A percentile compares a stretch with the other conserved stretches of the same genome.
These are phyloP conservation scores for Prototheca cutis DNA, from an alignment of 163 green algal genomes.

Conservation along the genomic window DNA sequence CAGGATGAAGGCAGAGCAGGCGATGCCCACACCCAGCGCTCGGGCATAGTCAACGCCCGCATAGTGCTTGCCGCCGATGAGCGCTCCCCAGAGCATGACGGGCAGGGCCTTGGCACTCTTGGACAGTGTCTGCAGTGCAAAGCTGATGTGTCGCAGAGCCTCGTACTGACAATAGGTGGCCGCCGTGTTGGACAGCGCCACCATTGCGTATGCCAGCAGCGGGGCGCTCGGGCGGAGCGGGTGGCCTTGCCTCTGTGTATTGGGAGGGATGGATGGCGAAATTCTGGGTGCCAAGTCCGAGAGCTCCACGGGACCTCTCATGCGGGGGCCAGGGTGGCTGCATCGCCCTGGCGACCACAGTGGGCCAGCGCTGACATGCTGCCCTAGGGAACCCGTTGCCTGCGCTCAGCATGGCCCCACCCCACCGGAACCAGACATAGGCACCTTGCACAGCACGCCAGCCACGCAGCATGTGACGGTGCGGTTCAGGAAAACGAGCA, in stretches of 20 bases:
- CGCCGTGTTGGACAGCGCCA: conserved; percentile 72
- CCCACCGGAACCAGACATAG: not conserved
- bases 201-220: conserved; percentile 54
- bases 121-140: conserved; percentile 79
- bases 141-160: conserved; percentile 91
- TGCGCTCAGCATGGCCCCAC: not conserved
- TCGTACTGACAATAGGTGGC: conserved; percentile 97
- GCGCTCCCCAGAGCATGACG: conserved; percentile 90
- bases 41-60: conserved; percentile 59
- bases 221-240: conserved; percentile 60
- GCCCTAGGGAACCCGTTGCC: too few relatives aligned
- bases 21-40: conserved; percentile 66
- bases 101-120: conserved; percentile 96
- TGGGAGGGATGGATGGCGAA: not conserved
- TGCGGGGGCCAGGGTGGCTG: too few relatives aligned
- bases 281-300: not conserved
- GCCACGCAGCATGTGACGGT: conserved; percentile 53
- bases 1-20: conserved; percentile 84
- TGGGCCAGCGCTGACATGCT: too few relatives aligned
- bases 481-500: conserved; percentile 90
- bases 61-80: conserved; percentile 83
- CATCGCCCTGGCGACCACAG: too few relatives aligned
- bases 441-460: conserved; percentile 4
- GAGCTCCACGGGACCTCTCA: conserved; percentile 15
- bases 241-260: conserved; percentile 31